Base-by-base conservation (phyloP, 345 rosid species). In the Camelina hispida region DNA sequence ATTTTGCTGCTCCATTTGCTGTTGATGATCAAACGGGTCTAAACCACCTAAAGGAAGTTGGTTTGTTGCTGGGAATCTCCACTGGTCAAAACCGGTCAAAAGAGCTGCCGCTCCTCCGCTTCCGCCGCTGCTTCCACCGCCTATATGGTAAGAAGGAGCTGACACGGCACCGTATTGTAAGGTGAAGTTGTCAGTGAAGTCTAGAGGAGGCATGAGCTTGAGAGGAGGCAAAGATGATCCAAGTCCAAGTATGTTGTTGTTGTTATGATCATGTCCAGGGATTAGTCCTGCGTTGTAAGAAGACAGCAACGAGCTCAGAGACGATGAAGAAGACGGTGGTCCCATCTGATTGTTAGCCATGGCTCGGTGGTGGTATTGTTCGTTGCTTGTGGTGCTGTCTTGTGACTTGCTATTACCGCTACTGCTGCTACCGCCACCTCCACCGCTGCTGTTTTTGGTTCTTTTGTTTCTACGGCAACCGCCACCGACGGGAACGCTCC, bases 401-500 rank as follows among this genome's bases (percentile, higher is more conserved):
- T 79, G 78, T 59, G 82, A 79, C 70, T 79, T 79, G 51, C 71
- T 73, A n/a, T 64, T 73, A 46, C 75, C 70, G 28, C 74, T 62
- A 61, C 74, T 78, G 52, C 72, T 78, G 28, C 77, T 72, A 35
- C 87, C 88, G 14, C 79, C 83, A 4, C 81, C 79, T 2, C 76
- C 62, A 1, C 81, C 69, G 30, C 77, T 43, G 23, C 66, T 69
- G 40, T 44, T 71, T 79, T 84, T 85, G 87, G 60, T 86, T 72
- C 87, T 87, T 85, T 89, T 91, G 85, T 86, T 89, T 78, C 94
- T 82, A 23, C 94, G 79, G 72, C 93, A 89, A 6, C 97, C 91
- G 2, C 97, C 97, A 8, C 97, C 97, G 2, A 91, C 97, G 0
- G 97, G 97, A 57, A 89, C 94, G 64, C 68, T 89, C 58, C 97